Evolutionary conservation across 2,329 filamentous ascomycete species (phyloP), one percentile per base, ranked within the genome.

Genomic region (Fusarium decemcellulare): DNA sequence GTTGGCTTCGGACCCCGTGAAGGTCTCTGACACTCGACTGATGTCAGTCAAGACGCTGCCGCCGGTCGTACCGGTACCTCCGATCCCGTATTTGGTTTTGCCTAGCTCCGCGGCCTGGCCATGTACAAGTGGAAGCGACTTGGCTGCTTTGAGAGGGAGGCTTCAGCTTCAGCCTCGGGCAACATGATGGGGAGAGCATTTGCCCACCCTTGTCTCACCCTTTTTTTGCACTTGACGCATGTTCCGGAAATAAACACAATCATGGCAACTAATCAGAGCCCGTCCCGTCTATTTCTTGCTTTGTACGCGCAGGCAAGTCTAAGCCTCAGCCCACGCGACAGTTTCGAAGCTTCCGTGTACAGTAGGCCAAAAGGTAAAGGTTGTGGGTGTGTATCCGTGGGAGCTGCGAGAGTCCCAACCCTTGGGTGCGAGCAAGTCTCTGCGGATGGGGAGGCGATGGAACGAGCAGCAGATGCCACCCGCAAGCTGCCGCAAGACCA

Each of bases 321-420:
- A 51, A 67, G 63, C 53, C 65, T 64, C 64, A 64, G 44, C 50
- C 55, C 7, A 57, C 53, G 59, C 42, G 44, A 59, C 54, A 60
- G 44, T 47, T 36, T 56, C 34, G 50, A 40, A 27, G 30, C 34
- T 42, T 32, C 16, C 51, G 29, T 30, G 56, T 42, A 44, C 15
- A 36, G 34, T 30, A 42, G n/a, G 34, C 23, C 23, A 23, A 23
- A 23, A 23, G 23, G 23, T 23, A 23, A 23, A 23, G 23, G 23
- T 5, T 23, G 23, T 23, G 23, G 23, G 23, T 23, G 23, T 23
- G 23, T 23, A 23, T 23, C 23, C 5, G 23, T 23, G 23, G 23
- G 23, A 23, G 23, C 23, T 23, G 23, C 23, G 23, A 23, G 23
- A 23, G 23, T 23, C 23, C 23, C 23, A 23, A 23, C 3, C 23